phyloP scores from a whole-genome alignment of 208 protist species.

The Tritrichomonas musculus region DNA sequence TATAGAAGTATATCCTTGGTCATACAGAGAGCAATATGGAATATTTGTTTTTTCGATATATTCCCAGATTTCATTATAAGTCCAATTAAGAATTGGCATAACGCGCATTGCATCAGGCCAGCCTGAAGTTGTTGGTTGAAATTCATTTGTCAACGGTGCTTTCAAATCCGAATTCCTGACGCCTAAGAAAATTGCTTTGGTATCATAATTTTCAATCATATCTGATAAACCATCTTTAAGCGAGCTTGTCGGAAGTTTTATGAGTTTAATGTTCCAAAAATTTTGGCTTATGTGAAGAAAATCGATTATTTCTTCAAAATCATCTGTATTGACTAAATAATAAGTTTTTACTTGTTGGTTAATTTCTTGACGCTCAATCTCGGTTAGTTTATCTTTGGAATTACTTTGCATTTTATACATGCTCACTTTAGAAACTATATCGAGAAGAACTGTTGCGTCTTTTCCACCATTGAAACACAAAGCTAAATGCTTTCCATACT shows the following conservation, averaged over 20 bases:
- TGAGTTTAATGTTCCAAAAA: background rate
- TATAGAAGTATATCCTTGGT: background rate
- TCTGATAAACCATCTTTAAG: background rate
- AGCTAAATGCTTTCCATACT: background rate
- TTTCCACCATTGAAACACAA: slow-evolving; percentile 20
- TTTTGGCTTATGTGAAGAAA: background rate
- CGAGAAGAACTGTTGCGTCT: background rate
- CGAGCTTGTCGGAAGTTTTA: background rate
- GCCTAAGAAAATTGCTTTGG: background rate
- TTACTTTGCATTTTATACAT: too few species aligned
- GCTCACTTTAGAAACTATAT: too few species aligned
- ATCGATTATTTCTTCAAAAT: background rate
- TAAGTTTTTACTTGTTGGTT: background rate
- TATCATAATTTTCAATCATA: background rate
- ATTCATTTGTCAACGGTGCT: background rate
- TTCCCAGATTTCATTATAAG: background rate
- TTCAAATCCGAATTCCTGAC: background rate
- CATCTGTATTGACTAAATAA: background rate
- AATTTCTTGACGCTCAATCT: background rate
- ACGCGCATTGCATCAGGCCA: background rate
- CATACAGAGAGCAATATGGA: background rate
- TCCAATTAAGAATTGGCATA: background rate
- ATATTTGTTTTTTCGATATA: background rate
- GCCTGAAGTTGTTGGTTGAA: background rate
- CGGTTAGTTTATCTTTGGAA: too few species aligned